Evolutionary conservation across 164 flowering plant genomes (phyloP).

Genomic region (Platanus orientalis): DNA sequence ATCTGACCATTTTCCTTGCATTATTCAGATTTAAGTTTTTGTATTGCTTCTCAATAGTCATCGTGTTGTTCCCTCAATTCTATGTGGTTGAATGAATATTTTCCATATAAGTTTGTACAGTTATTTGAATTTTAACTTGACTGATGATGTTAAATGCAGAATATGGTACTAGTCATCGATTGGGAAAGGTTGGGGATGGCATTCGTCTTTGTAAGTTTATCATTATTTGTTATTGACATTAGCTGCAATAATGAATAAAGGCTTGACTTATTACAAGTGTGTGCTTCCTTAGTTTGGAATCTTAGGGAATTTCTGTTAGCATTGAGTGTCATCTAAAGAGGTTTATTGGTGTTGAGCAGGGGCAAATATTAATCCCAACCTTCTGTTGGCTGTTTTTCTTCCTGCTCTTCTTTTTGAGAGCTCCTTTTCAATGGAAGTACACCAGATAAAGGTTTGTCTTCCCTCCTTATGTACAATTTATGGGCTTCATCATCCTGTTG

Average conservation of each 20-base stretch:
- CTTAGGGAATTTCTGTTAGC: not conserved
- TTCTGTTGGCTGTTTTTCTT: constrained; percentile 87
- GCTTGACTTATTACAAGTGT: not conserved
- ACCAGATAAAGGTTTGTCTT: constrained; percentile 83
- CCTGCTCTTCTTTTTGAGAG: constrained; percentile 98
- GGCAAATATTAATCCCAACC: constrained; percentile 83
- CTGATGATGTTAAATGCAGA: too few species aligned
- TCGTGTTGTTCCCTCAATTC: too few species aligned
- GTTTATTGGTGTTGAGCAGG: constrained; percentile 40
- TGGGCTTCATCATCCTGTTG: not conserved
- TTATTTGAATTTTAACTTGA: too few species aligned
- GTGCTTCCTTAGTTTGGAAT: not conserved
- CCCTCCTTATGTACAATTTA: not conserved
- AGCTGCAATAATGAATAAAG: not conserved
- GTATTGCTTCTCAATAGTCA: too few species aligned
- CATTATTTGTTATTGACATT: not conserved
- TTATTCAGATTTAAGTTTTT: too few species aligned
- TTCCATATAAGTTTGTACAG: too few species aligned
- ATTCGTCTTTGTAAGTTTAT: constrained; percentile 81
- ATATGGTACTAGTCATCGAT: constrained; percentile 59
- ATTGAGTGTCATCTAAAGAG: not conserved
- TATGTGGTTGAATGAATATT: too few species aligned
- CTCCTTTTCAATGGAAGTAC: constrained; percentile 93
- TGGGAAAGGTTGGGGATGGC: constrained; percentile 86
- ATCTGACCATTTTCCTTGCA: too few species aligned